Base-by-base conservation (phyloP, 768 basidiomycete species). In the Lactifluus echinatus region DNA sequence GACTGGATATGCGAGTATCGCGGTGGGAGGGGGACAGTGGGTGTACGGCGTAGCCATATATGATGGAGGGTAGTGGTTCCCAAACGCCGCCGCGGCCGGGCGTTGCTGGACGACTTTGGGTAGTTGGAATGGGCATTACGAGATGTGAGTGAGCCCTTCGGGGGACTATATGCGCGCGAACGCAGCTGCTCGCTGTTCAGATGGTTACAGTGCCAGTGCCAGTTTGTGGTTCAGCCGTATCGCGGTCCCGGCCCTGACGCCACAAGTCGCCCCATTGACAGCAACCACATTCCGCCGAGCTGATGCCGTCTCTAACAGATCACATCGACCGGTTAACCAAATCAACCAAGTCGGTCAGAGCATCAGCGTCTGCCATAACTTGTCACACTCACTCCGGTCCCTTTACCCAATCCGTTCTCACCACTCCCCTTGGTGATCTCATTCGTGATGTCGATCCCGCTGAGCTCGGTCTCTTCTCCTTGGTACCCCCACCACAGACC, bases 31-130 rank as follows among this genome's bases (percentile, higher is more conserved):
- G 87, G 1, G 82, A 76, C 43, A 93, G 80, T 2, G 93, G 89
- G 64, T 94, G 87, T 55, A 89, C 81, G 26, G 89, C 91, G 73
- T 93, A 93, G 45, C 93, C 93, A 68, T 93, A 94, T n/a, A 91
- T 79, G 65, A 94, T 83, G 68, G 78, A 76, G 1, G 83, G 80
- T 21, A 85, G 75, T 21, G 84, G 83, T 48, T 84, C 80, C 82
- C 82, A 84, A 12, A 74, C 71, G 61, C 79, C 78, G 59, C 73
- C 71, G 15, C 72, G 74, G 46, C 59, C 67, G 15, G 59, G 57
- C 21, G 65, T 63, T 28, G 64, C 31, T 23, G 60, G 59, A 23
- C 53, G 58, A 55, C 51, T 59, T 23, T 50, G 26, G 21, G 39
- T 55, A 19, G 47, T 50, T 24, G 53, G 50, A 21, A 49, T 52